Percentiles rank a stretch among this genome's conserved stretches.
Evolutionary conservation across 2,329 filamentous ascomycete species (phyloP).

Genomic region (Aquanectria penicillioides): DNA sequence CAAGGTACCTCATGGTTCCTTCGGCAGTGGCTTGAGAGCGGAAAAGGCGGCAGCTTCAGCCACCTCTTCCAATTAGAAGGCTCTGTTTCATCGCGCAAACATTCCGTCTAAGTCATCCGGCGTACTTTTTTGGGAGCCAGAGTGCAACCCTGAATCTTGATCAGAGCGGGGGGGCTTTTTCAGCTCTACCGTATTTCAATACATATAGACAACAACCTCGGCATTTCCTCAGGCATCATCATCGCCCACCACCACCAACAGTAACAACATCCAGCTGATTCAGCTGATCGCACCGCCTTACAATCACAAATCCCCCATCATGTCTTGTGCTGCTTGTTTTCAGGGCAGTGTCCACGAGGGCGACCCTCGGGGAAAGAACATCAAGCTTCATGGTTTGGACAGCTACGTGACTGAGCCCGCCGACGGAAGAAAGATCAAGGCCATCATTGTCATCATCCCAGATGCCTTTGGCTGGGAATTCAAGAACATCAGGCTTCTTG

Average conservation of each 20-base stretch:
- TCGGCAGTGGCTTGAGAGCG: not conserved
- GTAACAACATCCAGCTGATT: not conserved
- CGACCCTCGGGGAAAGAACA: conserved; percentile 54
- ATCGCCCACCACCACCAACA: no score
- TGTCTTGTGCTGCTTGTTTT: conserved; percentile 57
- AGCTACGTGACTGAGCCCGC: conserved; percentile 57
- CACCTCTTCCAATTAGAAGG: not conserved
- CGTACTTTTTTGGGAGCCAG: not conserved
- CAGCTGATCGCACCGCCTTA: no score
- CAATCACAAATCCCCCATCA: conserved; percentile 10
- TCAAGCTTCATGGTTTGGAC: conserved; percentile 58
- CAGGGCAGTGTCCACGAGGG: conserved; percentile 57
- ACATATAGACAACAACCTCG: not conserved
- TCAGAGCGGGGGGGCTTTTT: not conserved
- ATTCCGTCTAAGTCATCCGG: not conserved
- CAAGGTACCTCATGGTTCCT: not conserved
- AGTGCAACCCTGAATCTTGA: not conserved
- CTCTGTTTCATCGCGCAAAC: not conserved
- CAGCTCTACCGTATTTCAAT: no score
- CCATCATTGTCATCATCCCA: conserved; percentile 62
- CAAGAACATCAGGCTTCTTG: conserved; percentile 61
- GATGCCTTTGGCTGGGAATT: conserved; percentile 67
- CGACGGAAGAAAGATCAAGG: conserved; percentile 47
- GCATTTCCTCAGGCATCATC: not conserved
- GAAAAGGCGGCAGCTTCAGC: no score